Base-by-base conservation (phyloP, 169 alveolate species). In the Babesia gibsoni region DNA sequence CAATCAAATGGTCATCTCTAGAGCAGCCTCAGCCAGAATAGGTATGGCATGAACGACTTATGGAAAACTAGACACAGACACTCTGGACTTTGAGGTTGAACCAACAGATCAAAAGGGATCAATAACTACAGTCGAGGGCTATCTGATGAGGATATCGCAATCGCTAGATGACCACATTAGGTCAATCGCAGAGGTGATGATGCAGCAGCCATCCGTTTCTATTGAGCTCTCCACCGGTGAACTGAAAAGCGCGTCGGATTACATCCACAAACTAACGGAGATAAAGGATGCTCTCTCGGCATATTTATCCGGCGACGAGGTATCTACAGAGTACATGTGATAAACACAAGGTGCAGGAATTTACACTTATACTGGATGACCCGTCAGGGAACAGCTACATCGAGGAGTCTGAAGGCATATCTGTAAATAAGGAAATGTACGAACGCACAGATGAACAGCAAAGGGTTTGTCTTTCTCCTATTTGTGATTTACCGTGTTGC, bases 321-420 rank as follows among this genome's bases (percentile, higher is more conserved):
- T 73, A n/a, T 22, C 75, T 27, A n/a, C 23, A 3, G 6, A 4
- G 4, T 4, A 3, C n/a, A 1, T 14, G 39, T 5, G 3, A 0
- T n/a, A 30, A 14, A 41, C 29, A 58, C 27, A 25, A 25, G 29
- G 27, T 7, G 18, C 65, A 78, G 78, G 22, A 23, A 5, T 78
- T 78, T 74, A 78, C 72, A 3, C 22, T 95, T 68, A 86, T 83
- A 23, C 50, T 96, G 35, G 97, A 96, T 70, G 99, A 96, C 68
- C 99, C 99, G n/a, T 89, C 97, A 73, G 99, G 99, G 42, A 95
- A 95, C 75, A 88, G 96, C 59, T 95, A 91, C 83, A 84, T 95
- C 32, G 96, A 96, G 84, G 89, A 92, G 67, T 93, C 95, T 90
- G 93, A 32, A 91, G 22, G 25, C 48, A 22, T 67, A 16, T 16